These are phyloP conservation scores for Helianthus tuberosus DNA, from an alignment of 129 eudicot genomes.

Conservation along the genomic window DNA sequence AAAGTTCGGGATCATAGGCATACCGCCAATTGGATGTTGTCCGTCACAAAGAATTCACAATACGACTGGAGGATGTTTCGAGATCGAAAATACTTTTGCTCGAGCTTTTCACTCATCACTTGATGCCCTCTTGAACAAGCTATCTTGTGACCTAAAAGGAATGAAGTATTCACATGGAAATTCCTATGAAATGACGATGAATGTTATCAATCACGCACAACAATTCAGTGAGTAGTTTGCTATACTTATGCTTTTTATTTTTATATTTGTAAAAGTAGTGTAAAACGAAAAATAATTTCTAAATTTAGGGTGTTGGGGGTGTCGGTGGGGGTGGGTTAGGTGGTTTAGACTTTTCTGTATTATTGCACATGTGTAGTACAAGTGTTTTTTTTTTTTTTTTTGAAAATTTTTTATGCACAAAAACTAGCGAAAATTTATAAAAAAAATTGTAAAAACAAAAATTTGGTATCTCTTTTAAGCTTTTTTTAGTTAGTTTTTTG, in stretches of 20 bases:
- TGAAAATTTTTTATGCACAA: too few species aligned
- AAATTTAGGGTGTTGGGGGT: too few species aligned
- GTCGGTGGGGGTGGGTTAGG: too few species aligned
- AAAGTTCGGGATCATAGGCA: conserved; percentile 63
- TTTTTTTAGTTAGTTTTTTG: too few species aligned
- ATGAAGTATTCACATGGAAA: conserved; percentile 68
- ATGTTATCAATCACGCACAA: conserved; percentile 49
- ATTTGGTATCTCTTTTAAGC: too few species aligned
- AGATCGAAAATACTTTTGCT: conserved; percentile 48
- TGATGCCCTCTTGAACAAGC: conserved; percentile 35
- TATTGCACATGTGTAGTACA: too few species aligned
- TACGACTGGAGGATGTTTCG: conserved; percentile 53
- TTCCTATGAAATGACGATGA: conserved; percentile 55
- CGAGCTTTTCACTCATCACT: conserved; percentile 47
- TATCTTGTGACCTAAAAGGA: conserved; percentile 45
- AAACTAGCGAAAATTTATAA: too few species aligned
- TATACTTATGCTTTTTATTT: background rate
- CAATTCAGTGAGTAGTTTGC: conserved; percentile 41
- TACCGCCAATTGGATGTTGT: conserved; percentile 74
- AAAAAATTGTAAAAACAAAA: too few species aligned
- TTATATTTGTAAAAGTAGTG: too few species aligned
- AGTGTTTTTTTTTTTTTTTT: too few species aligned
- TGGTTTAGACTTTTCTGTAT: too few species aligned
- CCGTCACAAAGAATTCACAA: conserved; percentile 57
- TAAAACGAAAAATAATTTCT: too few species aligned